Evolutionary conservation across 176 grass and related monocot genomes (phyloP), one percentile per base, ranked within the genome.

Genomic region (Oryza glaberrima): DNA sequence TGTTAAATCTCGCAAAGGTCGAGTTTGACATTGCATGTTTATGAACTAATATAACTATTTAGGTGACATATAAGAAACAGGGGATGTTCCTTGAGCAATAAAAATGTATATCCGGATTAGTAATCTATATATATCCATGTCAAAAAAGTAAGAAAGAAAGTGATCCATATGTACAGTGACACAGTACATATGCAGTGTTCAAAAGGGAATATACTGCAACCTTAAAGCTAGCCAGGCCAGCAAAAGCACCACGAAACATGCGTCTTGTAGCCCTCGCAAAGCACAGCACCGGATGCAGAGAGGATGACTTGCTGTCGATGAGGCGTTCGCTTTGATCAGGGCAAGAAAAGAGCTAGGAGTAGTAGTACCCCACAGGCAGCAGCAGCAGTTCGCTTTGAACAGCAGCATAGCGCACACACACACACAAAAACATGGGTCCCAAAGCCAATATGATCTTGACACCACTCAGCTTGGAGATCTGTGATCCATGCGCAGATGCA

Each of bases 231-330:
- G 26, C 9, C 76, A 63, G 46, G 36, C 36, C 34, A 83, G 80
- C 80, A 77, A 87, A 91, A 81, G 81, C 85, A 35, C 23, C 85
- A 87, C 17, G 81, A 49, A 76, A 76, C 84, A 84, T 76, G 84
- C 85, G 65, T 84, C 76, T 81, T 87, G 75, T 80, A 87, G 85
- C 81, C 81, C 76, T 84, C 64, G 49, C 80, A 80, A 83, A 83
- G 84, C 28, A 73, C 58, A 6, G 35, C 56, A 14, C 56, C 58
- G 88, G 73, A 78, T 54, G 32, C 82, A 41, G 40, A 85, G 45
- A 28, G 43, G 45, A 44, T 36, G 72, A 44, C 45, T 49, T 19
- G 78, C 72, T 28, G 85, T 76, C 64, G 48, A 82, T 17, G 23
- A 61, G 10, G 77, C 71, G 61, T 43, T 86, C 25, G 12, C 75